These are phyloP conservation scores for Ophiostoma piceae DNA, from an alignment of 2,329 filamentous ascomycete species.

Conservation along the genomic window DNA sequence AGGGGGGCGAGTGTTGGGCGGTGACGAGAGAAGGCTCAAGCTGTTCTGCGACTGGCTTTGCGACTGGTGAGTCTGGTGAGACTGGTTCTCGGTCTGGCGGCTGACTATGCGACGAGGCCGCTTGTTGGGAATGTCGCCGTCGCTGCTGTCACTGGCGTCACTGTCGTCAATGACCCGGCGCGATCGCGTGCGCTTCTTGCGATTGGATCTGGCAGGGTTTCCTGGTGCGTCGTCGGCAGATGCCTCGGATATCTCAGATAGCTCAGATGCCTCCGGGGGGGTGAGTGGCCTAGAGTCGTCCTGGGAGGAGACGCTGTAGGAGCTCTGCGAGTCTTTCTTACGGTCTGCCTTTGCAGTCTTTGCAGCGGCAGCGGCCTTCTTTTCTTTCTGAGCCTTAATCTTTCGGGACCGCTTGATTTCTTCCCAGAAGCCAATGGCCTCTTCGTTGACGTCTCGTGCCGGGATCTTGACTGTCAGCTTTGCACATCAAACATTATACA, in stretches of 20 bases:
- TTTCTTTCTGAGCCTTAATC: conserved; percentile 1
- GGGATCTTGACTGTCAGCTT: not conserved
- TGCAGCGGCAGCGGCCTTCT: not conserved
- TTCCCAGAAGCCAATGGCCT: conserved; percentile 33
- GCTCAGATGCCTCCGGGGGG: not conserved
- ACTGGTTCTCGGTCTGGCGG: conserved; percentile 1
- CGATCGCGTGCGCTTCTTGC: not conserved
- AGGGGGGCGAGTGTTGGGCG: conserved; percentile 15
- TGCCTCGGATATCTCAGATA: not conserved
- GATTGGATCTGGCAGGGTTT: not conserved
- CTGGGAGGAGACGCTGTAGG: not conserved
- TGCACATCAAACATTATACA: not conserved
- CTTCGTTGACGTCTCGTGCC: conserved; percentile 31
- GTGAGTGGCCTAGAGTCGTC: not conserved
- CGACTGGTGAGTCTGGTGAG: too few species aligned
- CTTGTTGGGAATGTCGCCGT: not conserved
- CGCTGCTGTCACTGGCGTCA: conserved; percentile 13
- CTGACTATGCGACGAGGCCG: not conserved
- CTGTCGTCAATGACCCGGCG: not conserved
- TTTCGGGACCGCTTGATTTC: conserved; percentile 7
- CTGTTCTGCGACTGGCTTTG: not conserved
- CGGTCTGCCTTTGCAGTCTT: not conserved
- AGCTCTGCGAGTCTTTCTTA: not conserved
- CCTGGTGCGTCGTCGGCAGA: not conserved
- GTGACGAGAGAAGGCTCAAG: not conserved